Percentiles rank a stretch among this genome's conserved stretches.
Conservation (phyloP, 192 early-diverging fungal genomes). For the Coemansia sp. region DNA sequence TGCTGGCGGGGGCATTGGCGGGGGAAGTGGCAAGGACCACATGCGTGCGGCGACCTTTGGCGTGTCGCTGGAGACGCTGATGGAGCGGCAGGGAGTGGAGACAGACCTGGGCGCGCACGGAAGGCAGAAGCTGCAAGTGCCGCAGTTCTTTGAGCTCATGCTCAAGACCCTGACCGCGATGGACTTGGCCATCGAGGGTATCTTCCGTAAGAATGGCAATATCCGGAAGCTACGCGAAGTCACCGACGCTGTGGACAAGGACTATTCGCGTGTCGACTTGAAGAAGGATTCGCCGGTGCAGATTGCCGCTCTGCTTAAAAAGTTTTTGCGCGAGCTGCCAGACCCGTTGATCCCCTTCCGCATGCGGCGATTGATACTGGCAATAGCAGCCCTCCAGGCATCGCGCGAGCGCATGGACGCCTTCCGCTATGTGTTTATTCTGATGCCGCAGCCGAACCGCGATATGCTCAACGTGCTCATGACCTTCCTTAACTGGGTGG, state of each 20-base stretch:
- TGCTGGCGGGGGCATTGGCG: slow-evolving; percentile 17
- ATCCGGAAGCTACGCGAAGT: slow-evolving; percentile 87
- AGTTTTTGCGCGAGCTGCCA: slow-evolving; percentile 94
- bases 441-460: slow-evolving; percentile 89
- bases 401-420: slow-evolving; percentile 62
- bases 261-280: slow-evolving; percentile 73
- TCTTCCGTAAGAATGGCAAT: slow-evolving; percentile 98
- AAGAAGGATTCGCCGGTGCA: slow-evolving; percentile 81
- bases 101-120: slow-evolving; percentile 70
- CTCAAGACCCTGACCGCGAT: slow-evolving; percentile 74
- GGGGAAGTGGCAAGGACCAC: slow-evolving; percentile 40
- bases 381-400: slow-evolving; percentile 69
- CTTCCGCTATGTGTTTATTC: slow-evolving; percentile 79
- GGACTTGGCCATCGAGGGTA: slow-evolving; percentile 85
- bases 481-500: slow-evolving; percentile 86
- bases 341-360: slow-evolving; percentile 93
- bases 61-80: slow-evolving; percentile 79
- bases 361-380: slow-evolving; percentile 84
- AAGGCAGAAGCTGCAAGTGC: slow-evolving; percentile 71
- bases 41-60: slow-evolving; percentile 85
- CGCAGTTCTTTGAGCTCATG: slow-evolving; percentile 82
- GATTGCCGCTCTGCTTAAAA: slow-evolving; percentile 93
- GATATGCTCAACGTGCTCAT: slow-evolving; percentile 92
- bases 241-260: slow-evolving; percentile 82
- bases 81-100: slow-evolving; percentile 83